Percentiles rank a stretch among this genome's conserved stretches.
These are phyloP conservation scores for Butyriboletus loyo DNA, from an alignment of 768 basidiomycete genomes.

Conservation along the genomic window DNA sequence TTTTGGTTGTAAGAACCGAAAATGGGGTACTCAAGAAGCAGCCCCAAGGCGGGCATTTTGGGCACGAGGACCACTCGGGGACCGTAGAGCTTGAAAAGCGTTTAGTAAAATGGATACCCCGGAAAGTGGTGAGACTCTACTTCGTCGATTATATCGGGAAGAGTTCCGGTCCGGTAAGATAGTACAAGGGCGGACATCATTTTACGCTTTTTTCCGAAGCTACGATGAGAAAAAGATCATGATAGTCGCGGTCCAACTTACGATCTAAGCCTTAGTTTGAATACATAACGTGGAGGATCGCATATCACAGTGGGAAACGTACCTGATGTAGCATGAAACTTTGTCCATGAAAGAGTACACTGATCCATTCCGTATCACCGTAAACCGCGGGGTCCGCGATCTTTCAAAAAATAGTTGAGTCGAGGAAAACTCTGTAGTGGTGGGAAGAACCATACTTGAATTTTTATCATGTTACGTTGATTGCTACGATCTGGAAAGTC, in stretches of 20 bases:
- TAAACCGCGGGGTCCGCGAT: slow-evolving; percentile 84
- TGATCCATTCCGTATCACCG: slow-evolving; percentile 93
- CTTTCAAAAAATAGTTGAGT: slow-evolving; percentile 35
- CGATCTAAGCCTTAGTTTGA: slow-evolving; percentile 27
- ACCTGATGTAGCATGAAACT: slow-evolving; percentile 99
- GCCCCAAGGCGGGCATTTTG: slow-evolving; percentile 93
- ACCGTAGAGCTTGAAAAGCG: slow-evolving; percentile 62
- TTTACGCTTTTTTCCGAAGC: slow-evolving; percentile 70
- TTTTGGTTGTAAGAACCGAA: slow-evolving; percentile 75
- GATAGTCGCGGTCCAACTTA: slow-evolving; percentile 15
- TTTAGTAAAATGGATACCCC: not conserved
- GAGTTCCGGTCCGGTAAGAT: slow-evolving; percentile 70
- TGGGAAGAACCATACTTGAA: slow-evolving; percentile 52
- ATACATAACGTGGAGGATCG: slow-evolving; percentile 17
- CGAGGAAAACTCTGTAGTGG: not conserved
- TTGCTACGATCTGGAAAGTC: slow-evolving; percentile 82
- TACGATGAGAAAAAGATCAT: slow-evolving; percentile 7
- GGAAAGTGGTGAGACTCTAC: slow-evolving; percentile 32
- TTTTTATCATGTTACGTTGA: slow-evolving; percentile 82
- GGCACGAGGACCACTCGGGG: slow-evolving; percentile 79
- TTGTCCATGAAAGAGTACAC: slow-evolving; percentile 91
- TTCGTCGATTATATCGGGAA: slow-evolving; percentile 71
- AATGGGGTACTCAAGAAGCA: slow-evolving; percentile 85
- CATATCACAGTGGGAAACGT: slow-evolving; percentile 22
- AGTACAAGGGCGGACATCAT: slow-evolving; percentile 92